Percentiles rank a stretch among this genome's conserved stretches.
phyloP scores from a whole-genome alignment of 1,139 yeast species.

The Nematodospora anomalae region DNA sequence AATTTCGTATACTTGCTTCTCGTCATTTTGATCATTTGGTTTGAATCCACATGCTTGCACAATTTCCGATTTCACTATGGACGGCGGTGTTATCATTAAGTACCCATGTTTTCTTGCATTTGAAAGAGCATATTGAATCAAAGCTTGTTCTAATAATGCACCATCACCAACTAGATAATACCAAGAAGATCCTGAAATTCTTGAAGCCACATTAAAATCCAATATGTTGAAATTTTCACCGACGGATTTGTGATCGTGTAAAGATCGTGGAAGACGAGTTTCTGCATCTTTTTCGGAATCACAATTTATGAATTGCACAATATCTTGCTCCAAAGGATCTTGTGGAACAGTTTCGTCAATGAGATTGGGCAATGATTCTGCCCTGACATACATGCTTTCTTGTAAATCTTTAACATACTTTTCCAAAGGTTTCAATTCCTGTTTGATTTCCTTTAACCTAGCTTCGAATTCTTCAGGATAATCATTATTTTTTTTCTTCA shows the following conservation, averaged over 20 bases:
- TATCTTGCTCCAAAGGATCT: constrained; percentile 38
- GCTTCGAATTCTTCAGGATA: constrained; percentile 14
- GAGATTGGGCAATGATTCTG: constrained; percentile 68
- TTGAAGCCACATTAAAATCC: constrained; percentile 71
- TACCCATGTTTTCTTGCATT: constrained; percentile 71
- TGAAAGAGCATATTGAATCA: constrained; percentile 73
- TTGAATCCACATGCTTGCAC: constrained; percentile 91
- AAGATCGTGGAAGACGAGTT: constrained; percentile 20
- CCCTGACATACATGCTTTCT: constrained; percentile 31
- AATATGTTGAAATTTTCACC: constrained; percentile 62
- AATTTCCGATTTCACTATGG: constrained; percentile 75
- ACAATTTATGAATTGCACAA: constrained; percentile 53
- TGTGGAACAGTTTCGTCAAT: constrained; percentile 52
- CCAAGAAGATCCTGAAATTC: constrained; percentile 84
- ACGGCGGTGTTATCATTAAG: constrained; percentile 75
- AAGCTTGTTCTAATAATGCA: constrained; percentile 85
- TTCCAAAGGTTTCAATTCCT: constrained; percentile 35
- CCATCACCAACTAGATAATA: constrained; percentile 85
- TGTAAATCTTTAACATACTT: constrained; percentile 25
- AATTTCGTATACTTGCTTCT: constrained; percentile 77
- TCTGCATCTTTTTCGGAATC: constrained; percentile 25
- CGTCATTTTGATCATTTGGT: constrained; percentile 88
- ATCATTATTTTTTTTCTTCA: constrained; percentile 13
- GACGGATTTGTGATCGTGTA: constrained; percentile 64
- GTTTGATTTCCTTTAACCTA: constrained; percentile 37